These are phyloP conservation scores for Sisymbrium irio DNA, from an alignment of 345 rosid species.

Conservation along the genomic window DNA sequence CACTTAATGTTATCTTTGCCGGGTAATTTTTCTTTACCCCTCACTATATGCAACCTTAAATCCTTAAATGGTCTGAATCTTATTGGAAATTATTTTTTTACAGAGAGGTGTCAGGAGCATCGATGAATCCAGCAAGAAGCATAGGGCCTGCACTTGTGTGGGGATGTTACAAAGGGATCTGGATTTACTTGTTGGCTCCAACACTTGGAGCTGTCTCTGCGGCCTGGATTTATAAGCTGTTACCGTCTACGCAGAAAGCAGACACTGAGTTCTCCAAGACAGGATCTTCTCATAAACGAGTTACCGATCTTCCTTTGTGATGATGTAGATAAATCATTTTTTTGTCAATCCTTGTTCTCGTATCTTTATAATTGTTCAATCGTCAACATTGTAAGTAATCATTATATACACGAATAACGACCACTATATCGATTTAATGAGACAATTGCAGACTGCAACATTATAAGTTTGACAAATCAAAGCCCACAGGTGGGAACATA, in stretches of 20 bases:
- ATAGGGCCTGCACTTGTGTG: constrained; percentile 56
- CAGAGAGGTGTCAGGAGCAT: constrained; percentile 69
- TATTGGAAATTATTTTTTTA: not conserved
- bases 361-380: not conserved
- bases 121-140: constrained; percentile 77
- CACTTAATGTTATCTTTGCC: constrained; percentile 81
- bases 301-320: constrained; percentile 30
- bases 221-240: constrained; percentile 45
- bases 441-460: not conserved
- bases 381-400: not conserved
- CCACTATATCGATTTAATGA: not conserved
- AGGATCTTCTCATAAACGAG: constrained; percentile 42
- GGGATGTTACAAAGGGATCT: constrained; percentile 39
- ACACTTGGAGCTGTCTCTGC: constrained; percentile 48
- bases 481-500: too few species aligned
- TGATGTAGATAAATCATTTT: not conserved
- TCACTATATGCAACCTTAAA: not conserved
- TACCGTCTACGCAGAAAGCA: constrained; percentile 55
- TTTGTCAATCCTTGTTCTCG: not conserved
- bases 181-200: constrained; percentile 51
- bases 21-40: constrained; percentile 44
- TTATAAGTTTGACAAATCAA: not conserved
- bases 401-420: not conserved
- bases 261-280: constrained; percentile 50
- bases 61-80: not conserved